Percentiles rank a stretch among this genome's conserved stretches.
Evolutionary conservation across 2,329 filamentous ascomycete genomes (phyloP).

Genomic region (Botryotinia globosa): DNA sequence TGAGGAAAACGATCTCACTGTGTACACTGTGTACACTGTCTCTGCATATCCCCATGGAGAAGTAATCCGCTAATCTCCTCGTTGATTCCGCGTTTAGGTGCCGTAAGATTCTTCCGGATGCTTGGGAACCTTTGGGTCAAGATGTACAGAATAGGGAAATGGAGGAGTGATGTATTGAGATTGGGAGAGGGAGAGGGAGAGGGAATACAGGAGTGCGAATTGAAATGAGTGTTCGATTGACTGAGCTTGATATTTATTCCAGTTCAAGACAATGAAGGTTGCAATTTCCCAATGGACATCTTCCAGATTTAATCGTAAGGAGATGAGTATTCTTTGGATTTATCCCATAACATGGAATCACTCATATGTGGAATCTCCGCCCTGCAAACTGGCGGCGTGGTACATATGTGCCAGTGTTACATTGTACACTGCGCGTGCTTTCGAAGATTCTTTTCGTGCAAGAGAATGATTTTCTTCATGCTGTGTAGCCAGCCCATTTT

Average conservation of each 20-base stretch:
- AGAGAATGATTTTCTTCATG: conserved; percentile 6
- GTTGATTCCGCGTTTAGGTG: background rate
- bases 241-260: background rate
- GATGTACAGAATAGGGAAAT: background rate
- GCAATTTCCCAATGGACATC: background rate
- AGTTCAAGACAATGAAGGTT: background rate
- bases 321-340: background rate
- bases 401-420: conserved; percentile 7
- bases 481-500: conserved; percentile 7
- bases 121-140: conserved; percentile 2
- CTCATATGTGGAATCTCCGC: background rate
- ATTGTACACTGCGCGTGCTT: background rate
- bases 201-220: background rate
- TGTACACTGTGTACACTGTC: background rate
- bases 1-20: background rate
- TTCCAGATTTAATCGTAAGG: background rate
- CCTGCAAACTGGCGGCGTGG: background rate
- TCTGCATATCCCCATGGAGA: background rate
- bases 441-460: conserved; percentile 15
- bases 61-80: background rate
- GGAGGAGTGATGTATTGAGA: background rate
- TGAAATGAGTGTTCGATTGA: background rate
- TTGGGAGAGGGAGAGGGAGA: no score
- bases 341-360: background rate
- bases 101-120: background rate